phyloP scores from a whole-genome alignment of 1,139 yeast genomes.

The Diutina ranongensis region DNA sequence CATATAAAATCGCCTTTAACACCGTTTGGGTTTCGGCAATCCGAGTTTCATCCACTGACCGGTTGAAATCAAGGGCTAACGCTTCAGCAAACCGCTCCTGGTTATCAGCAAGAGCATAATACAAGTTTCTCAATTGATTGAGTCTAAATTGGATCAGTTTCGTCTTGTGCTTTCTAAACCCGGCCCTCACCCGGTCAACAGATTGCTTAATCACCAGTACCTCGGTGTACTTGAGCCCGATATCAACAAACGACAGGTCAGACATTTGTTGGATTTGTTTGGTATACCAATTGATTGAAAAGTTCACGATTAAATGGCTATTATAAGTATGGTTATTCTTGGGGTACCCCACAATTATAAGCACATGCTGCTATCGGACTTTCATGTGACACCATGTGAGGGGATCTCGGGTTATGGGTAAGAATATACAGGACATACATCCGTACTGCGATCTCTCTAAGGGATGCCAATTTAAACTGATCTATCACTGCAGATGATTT shows the following conservation, averaged over 20 bases:
- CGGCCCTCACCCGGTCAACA: not conserved
- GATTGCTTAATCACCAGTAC: not conserved
- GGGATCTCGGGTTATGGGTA: too few relatives aligned
- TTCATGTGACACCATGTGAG: not conserved
- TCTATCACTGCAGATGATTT: too few relatives aligned
- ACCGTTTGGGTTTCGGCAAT: conserved; percentile 43
- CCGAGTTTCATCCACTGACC: conserved; percentile 50
- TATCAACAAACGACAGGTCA: conserved; percentile 4
- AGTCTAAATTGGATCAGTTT: conserved; percentile 47
- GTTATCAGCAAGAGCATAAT: conserved; percentile 54
- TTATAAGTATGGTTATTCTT: not conserved
- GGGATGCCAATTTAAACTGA: too few relatives aligned
- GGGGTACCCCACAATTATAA: not conserved
- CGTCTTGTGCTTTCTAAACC: conserved; percentile 27
- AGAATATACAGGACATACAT: too few relatives aligned
- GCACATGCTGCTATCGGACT: not conserved
- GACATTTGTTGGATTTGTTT: conserved; percentile 1
- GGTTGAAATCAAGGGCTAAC: conserved; percentile 52
- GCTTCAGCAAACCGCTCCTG: conserved; percentile 46
- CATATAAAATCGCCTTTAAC: conserved; percentile 45
- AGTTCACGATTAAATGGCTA: not conserved
- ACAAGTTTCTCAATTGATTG: conserved; percentile 56
- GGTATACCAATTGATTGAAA: not conserved
- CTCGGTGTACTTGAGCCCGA: conserved; percentile 4
- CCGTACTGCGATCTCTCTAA: too few relatives aligned